These are phyloP conservation scores for Pyrenochaeta sp. DNA, from an alignment of 2,329 filamentous ascomycete species.

Conservation along the genomic window DNA sequence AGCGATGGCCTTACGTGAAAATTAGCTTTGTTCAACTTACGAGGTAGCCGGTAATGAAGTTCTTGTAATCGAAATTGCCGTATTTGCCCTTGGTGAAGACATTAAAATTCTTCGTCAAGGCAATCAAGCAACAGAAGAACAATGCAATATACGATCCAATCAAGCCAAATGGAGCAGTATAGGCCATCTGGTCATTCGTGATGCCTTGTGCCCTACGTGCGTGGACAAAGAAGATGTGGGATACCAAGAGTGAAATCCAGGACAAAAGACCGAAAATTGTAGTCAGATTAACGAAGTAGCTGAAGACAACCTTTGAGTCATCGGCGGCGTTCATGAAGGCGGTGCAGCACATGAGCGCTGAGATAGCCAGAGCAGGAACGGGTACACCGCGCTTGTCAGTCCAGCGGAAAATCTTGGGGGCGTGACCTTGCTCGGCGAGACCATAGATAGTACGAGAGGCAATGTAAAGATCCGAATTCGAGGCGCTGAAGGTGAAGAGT, in stretches of 20 bases:
- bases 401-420: slow-evolving; percentile 74
- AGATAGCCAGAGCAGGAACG: slow-evolving; percentile 69
- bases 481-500: slow-evolving; percentile 78
- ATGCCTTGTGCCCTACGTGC: slow-evolving; percentile 58
- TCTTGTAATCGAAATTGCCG: slow-evolving; percentile 73
- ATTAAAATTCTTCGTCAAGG: slow-evolving; percentile 83
- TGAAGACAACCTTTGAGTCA: slow-evolving; percentile 54
- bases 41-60: slow-evolving; percentile 78
- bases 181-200: slow-evolving; percentile 57
- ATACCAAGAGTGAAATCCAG: slow-evolving; percentile 60
- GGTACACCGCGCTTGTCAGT: slow-evolving; percentile 78
- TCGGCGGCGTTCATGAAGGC: slow-evolving; percentile 65
- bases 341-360: slow-evolving; percentile 69
- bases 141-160: slow-evolving; percentile 74
- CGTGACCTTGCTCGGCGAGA: slow-evolving; percentile 74
- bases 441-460: slow-evolving; percentile 77
- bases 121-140: slow-evolving; percentile 74
- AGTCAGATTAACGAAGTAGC: slow-evolving; percentile 59
- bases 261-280: slow-evolving; percentile 54
- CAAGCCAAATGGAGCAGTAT: slow-evolving; percentile 75
- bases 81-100: slow-evolving; percentile 67
- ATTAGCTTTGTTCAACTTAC: slow-evolving; percentile 19
- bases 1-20: not conserved
- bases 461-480: slow-evolving; percentile 80
- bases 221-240: slow-evolving; percentile 59